These are phyloP conservation scores for Yamadazyma kitorensis DNA, from an alignment of 805 yeast genomes.

Conservation along the genomic window DNA sequence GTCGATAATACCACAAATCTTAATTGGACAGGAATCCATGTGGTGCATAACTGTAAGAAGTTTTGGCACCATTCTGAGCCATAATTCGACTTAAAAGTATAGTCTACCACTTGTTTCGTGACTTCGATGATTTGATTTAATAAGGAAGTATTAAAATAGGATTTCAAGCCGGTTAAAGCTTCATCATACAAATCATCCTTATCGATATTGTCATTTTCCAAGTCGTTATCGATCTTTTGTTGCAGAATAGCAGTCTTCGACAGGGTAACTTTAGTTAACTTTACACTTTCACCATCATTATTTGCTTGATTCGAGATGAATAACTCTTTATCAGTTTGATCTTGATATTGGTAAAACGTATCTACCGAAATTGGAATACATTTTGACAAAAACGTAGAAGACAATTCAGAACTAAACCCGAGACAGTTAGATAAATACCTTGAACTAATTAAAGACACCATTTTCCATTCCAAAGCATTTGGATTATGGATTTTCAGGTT, in stretches of 20 bases:
- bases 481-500: constrained; percentile 18
- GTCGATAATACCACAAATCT: constrained; percentile 63
- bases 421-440: constrained; percentile 37
- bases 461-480: constrained; percentile 44
- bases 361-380: constrained; percentile 39
- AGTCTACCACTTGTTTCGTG: constrained; percentile 48
- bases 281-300: constrained; percentile 23
- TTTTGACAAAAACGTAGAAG: constrained; percentile 26
- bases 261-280: constrained; percentile 27
- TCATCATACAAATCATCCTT: constrained; percentile 43
- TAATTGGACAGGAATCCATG: constrained; percentile 78
- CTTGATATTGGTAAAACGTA: constrained; percentile 21
- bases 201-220: constrained; percentile 35
- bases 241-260: constrained; percentile 17
- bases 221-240: constrained; percentile 21
- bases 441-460: constrained; percentile 39
- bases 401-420: constrained; percentile 28
- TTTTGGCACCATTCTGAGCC: constrained; percentile 49
- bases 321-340: background rate
- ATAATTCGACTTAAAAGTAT: constrained; percentile 23
- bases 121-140: constrained; percentile 58
- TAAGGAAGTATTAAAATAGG: constrained; percentile 62
- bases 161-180: constrained; percentile 48
- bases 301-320: background rate
- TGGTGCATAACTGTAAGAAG: constrained; percentile 62